Evolutionary conservation across 169 alveolate species (phyloP).

Genomic region (Prorocentrum cordatum): DNA sequence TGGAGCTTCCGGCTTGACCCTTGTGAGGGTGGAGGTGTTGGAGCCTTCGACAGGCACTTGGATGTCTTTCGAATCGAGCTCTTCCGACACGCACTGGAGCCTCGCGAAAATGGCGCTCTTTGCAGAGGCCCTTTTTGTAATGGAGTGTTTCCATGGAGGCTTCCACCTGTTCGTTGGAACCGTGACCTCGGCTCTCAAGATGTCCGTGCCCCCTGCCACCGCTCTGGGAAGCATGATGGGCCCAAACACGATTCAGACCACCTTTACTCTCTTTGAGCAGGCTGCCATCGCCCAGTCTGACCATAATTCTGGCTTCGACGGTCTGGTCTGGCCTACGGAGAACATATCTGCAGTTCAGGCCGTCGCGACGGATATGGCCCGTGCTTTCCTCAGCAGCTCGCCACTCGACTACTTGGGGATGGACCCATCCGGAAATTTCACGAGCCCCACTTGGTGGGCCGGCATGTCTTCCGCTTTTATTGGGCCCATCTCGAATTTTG

Average conservation of each 20-base stretch:
- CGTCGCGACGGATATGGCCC: neutral
- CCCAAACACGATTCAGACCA: slow-evolving; percentile 32
- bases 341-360: neutral
- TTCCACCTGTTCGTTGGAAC: slow-evolving; percentile 6
- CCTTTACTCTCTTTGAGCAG: slow-evolving; percentile 16
- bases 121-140: neutral
- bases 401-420: neutral
- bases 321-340: neutral
- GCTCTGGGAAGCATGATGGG: neutral
- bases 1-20: neutral
- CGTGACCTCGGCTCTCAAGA: slow-evolving; percentile 13
- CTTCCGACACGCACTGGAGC: slow-evolving; percentile 9
- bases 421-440: too few species aligned
- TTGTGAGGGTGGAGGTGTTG: neutral
- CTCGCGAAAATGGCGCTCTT: neutral
- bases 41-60: neutral
- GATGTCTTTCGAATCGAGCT: neutral
- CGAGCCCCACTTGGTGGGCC: slow-evolving; percentile 32
- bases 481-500: neutral
- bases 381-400: neutral
- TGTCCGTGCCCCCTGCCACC: neutral
- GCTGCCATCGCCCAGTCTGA: neutral
- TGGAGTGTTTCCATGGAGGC: slow-evolving; percentile 22
- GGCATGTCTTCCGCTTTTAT: neutral
- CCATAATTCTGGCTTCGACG: neutral